These are phyloP conservation scores for Phytomonas francai DNA, from an alignment of 208 protist species.

Conservation along the genomic window DNA sequence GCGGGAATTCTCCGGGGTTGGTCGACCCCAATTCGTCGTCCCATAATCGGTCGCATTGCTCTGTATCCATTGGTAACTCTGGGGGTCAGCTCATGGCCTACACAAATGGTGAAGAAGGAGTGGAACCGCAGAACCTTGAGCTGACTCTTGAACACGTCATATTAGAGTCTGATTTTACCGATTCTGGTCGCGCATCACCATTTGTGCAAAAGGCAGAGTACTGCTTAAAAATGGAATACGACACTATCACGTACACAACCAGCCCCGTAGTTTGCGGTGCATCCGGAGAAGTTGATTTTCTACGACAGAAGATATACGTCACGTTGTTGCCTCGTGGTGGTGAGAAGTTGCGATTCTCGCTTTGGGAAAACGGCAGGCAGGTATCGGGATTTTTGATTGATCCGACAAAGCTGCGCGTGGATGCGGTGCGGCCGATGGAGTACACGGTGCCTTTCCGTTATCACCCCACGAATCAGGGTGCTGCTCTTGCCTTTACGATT, in stretches of 20 bases:
- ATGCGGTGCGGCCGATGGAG: constrained; percentile 37
- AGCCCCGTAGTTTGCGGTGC: constrained; percentile 29
- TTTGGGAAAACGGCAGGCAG: constrained; percentile 71
- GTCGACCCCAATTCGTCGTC: background rate
- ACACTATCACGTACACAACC: constrained; percentile 27
- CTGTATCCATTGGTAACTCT: background rate
- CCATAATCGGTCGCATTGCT: background rate
- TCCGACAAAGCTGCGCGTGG: constrained; percentile 51
- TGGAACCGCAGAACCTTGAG: background rate
- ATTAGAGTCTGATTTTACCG: constrained; percentile 45
- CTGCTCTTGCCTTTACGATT: constrained; percentile 60
- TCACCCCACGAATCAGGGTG: constrained; percentile 58
- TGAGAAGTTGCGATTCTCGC: constrained; percentile 74
- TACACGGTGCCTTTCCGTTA: constrained; percentile 86
- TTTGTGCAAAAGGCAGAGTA: constrained; percentile 65
- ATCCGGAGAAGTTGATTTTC: constrained; percentile 43
- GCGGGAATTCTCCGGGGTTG: background rate
- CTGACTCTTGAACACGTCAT: constrained; percentile 39
- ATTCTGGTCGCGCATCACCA: constrained; percentile 47
- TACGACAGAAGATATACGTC: constrained; percentile 30
- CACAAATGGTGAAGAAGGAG: background rate
- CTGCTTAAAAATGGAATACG: constrained; percentile 62
- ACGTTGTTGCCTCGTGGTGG: constrained; percentile 9
- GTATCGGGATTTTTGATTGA: constrained; percentile 79
- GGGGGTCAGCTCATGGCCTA: background rate